Conservation (phyloP, 2,329 filamentous ascomycete genomes). For the Colletotrichum filicis region DNA sequence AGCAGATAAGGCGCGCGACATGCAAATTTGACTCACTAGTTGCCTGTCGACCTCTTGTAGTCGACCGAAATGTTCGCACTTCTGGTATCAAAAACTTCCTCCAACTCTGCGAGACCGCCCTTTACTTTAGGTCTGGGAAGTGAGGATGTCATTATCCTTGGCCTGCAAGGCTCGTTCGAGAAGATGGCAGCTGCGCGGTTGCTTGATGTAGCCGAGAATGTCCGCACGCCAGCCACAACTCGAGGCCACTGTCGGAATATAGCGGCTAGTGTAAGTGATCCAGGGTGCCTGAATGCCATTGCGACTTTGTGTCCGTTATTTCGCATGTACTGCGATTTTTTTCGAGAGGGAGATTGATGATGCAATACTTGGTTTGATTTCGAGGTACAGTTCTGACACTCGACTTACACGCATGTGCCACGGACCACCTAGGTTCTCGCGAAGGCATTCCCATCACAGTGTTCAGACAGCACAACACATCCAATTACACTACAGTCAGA, state of each 20-base stretch:
- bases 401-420: neutral
- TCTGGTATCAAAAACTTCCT: slow-evolving; percentile 85
- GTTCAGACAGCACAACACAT: neutral
- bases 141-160: slow-evolving; percentile 61
- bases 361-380: too few relatives aligned
- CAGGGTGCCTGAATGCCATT: too few relatives aligned
- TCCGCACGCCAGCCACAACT: too few relatives aligned
- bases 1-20: too few relatives aligned
- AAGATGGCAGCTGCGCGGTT: slow-evolving; percentile 41
- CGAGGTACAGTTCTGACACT: too few relatives aligned
- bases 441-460: neutral
- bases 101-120: slow-evolving; percentile 75
- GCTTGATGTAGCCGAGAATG: too few relatives aligned
- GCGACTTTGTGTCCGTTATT: too few relatives aligned
- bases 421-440: neutral
- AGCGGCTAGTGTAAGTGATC: too few relatives aligned
- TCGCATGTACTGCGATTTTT: too few relatives aligned
- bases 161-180: slow-evolving; percentile 61
- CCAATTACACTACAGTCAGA: too few relatives aligned
- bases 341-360: too few relatives aligned
- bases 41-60: slow-evolving; percentile 79
- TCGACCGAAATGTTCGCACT: slow-evolving; percentile 86
- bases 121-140: slow-evolving; percentile 83
- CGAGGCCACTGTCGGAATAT: too few relatives aligned
- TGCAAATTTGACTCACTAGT: slow-evolving; percentile 62